Conservation (phyloP, 169 alveolate species). For the Plasmodium inui region DNA sequence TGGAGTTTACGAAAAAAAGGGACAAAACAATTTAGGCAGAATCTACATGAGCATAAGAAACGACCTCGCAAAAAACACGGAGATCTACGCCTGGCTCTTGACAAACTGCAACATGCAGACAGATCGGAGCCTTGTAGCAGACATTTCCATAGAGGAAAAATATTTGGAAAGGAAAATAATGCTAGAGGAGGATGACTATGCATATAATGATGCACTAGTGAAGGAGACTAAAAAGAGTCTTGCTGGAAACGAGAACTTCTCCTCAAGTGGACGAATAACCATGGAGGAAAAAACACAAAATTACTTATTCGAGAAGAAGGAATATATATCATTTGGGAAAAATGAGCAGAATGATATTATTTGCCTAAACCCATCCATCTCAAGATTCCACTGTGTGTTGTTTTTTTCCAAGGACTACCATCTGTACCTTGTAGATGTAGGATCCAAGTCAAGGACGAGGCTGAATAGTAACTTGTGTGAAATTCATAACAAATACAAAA, state of each 20-base stretch:
- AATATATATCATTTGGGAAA: slow-evolving; percentile 74
- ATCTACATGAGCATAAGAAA: slow-evolving; percentile 78
- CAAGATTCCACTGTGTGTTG: slow-evolving; percentile 67
- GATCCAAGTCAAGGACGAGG: slow-evolving; percentile 70
- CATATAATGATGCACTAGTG: neutral
- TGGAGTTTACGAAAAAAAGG: slow-evolving; percentile 78
- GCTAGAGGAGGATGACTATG: neutral
- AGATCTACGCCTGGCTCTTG: slow-evolving; percentile 59
- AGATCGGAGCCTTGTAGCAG: slow-evolving; percentile 54
- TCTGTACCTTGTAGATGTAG: slow-evolving; percentile 68
- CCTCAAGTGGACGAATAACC: neutral
- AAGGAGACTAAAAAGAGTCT: slow-evolving; percentile 27
- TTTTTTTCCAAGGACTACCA: slow-evolving; percentile 52
- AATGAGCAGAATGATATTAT: slow-evolving; percentile 67
- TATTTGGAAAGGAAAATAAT: slow-evolving; percentile 35
- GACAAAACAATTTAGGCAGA: slow-evolving; percentile 83
- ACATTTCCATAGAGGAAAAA: slow-evolving; percentile 45
- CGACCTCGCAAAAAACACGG: slow-evolving; percentile 71
- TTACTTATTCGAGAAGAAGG: slow-evolving; percentile 43
- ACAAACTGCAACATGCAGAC: slow-evolving; percentile 72
- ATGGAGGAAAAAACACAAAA: slow-evolving; percentile 47
- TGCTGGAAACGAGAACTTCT: neutral
- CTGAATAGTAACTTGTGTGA: slow-evolving; percentile 33
- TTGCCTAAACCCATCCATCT: slow-evolving; percentile 74
- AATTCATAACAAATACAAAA: slow-evolving; percentile 54